These are phyloP conservation scores for Kalmanozyma brasiliensis DNA, from an alignment of 1,284 basidiomycete genomes.

Conservation along the genomic window DNA sequence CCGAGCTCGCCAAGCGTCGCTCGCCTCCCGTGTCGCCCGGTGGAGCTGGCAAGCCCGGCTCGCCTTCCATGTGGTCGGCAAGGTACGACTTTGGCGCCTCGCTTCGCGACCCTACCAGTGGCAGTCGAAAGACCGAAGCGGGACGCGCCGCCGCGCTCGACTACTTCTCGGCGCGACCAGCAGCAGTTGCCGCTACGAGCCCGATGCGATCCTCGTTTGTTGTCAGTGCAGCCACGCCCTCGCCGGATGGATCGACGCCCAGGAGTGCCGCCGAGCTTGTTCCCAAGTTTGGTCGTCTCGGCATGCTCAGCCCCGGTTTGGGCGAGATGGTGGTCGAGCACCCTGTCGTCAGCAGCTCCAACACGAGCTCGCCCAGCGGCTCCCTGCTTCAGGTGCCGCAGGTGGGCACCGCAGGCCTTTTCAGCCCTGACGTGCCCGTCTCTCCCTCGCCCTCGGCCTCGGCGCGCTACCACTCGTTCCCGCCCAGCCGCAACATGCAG, in stretches of 20 bases:
- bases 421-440: constrained; percentile 6
- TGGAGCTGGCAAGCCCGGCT: constrained; percentile 63
- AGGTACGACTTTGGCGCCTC: constrained; percentile 72
- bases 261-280: constrained; percentile 33
- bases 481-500: constrained; percentile 39
- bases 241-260: constrained; percentile 45
- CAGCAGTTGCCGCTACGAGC: constrained; percentile 19
- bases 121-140: constrained; percentile 55
- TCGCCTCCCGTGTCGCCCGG: constrained; percentile 60
- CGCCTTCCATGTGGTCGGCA: constrained; percentile 56
- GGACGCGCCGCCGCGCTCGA: constrained; percentile 60
- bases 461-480: constrained; percentile 53
- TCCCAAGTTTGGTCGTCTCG: constrained; percentile 50
- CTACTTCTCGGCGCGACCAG: constrained; percentile 59
- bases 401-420: not conserved
- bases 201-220: constrained; percentile 38
- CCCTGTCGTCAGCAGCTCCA: constrained; percentile 26
- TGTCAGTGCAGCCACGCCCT: constrained; percentile 48
- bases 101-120: constrained; percentile 68
- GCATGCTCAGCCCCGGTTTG: constrained; percentile 61
- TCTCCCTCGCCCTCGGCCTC: constrained; percentile 12
- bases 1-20: constrained; percentile 47
- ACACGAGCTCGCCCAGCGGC: constrained; percentile 35
- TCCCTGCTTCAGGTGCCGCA: constrained; percentile 44
- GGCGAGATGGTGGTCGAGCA: constrained; percentile 54